Evolutionary conservation across 176 grass and related monocot species (phyloP).

Genomic region (Raddia distichophylla): DNA sequence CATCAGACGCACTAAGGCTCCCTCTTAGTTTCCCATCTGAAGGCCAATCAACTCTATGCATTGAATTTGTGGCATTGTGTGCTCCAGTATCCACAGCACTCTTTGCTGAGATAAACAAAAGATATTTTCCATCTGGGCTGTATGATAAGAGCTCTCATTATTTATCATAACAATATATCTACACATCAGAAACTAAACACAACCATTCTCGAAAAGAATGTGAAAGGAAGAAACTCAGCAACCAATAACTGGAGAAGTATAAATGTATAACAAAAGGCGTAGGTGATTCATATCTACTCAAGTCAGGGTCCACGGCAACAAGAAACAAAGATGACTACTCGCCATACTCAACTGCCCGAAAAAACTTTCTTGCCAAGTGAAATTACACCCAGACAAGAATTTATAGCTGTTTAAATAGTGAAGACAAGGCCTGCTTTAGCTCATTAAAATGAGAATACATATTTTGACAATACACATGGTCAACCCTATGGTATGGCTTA

Average conservation of each 20-base stretch:
- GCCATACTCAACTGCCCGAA: not conserved
- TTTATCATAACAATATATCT: slow-evolving; percentile 8
- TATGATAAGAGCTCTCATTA: slow-evolving; percentile 29
- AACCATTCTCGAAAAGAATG: not conserved
- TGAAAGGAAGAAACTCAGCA: slow-evolving; percentile 10
- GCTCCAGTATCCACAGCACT: slow-evolving; percentile 93
- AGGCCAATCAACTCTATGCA: slow-evolving; percentile 85
- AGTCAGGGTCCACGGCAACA: not conserved
- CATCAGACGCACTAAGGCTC: slow-evolving; percentile 50
- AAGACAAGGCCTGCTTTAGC: not conserved
- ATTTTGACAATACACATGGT: slow-evolving; percentile 13
- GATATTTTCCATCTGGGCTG: slow-evolving; percentile 80
- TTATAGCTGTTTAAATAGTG: slow-evolving; percentile 24
- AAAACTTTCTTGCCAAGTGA: slow-evolving; percentile 6
- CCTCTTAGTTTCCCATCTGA: slow-evolving; percentile 48
- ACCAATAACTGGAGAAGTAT: not conserved
- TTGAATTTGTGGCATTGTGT: slow-evolving; percentile 79
- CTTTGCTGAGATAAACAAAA: slow-evolving; percentile 82
- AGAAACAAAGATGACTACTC: not conserved
- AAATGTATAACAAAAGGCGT: slow-evolving; percentile 12
- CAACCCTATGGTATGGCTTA: slow-evolving; percentile 19
- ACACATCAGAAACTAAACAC: slow-evolving; percentile 13
- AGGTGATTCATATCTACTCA: slow-evolving; percentile 8
- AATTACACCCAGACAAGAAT: not conserved
- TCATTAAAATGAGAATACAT: not conserved